Conservation (phyloP, 768 basidiomycete species). For the Rhizopogon salebrosus region DNA sequence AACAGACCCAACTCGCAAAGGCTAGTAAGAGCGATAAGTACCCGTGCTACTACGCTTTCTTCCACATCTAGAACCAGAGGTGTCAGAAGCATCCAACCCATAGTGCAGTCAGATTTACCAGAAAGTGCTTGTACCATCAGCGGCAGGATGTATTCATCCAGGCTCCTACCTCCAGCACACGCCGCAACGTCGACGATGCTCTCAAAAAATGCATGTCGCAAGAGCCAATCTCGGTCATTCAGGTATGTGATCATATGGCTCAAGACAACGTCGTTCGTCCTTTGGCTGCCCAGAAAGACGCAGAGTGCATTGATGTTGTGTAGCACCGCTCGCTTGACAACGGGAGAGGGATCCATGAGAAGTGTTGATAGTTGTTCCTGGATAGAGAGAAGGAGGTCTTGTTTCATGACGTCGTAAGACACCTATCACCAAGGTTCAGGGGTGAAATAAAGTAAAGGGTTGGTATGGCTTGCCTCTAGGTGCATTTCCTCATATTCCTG, state of each 20-base stretch:
- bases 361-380: slow-evolving; percentile 85
- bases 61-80: slow-evolving; percentile 67
- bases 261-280: slow-evolving; percentile 90
- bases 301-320: slow-evolving; percentile 86
- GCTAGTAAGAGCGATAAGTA: slow-evolving; percentile 81
- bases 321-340: slow-evolving; percentile 88
- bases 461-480: slow-evolving; percentile 57
- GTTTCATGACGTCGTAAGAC: slow-evolving; percentile 83
- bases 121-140: slow-evolving; percentile 94
- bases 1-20: slow-evolving; percentile 88
- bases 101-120: slow-evolving; percentile 42
- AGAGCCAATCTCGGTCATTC: slow-evolving; percentile 89
- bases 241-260: slow-evolving; percentile 83
- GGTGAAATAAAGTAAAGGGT: background rate
- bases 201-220: slow-evolving; percentile 91
- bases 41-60: slow-evolving; percentile 89
- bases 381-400: slow-evolving; percentile 79
- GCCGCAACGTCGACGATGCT: slow-evolving; percentile 94
- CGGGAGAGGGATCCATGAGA: slow-evolving; percentile 82
- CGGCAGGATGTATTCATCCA: slow-evolving; percentile 97
- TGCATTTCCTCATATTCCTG: slow-evolving; percentile 75
- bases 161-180: slow-evolving; percentile 83
- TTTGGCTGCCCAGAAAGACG: slow-evolving; percentile 88
- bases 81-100: background rate
- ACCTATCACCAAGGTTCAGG: slow-evolving; percentile 42